These are phyloP conservation scores for Aegilops tauschii DNA, from an alignment of 176 grass and related monocot species.

Conservation along the genomic window DNA sequence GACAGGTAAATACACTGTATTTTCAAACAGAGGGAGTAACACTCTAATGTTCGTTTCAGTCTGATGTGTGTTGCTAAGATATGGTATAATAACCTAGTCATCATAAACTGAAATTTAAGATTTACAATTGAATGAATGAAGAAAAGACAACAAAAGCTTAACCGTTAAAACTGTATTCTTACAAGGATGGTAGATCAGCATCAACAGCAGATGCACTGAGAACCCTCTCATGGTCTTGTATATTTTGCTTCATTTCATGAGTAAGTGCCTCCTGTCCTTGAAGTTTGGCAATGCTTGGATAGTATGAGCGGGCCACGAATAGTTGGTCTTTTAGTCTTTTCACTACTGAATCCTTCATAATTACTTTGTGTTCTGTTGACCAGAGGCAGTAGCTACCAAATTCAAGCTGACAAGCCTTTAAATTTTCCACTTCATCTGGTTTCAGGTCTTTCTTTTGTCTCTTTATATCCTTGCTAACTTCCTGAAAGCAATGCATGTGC, in stretches of 20 bases:
- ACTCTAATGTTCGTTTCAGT: too few species aligned
- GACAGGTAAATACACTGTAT: neutral
- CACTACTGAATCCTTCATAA: conserved; percentile 59
- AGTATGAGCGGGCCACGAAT: conserved; percentile 73
- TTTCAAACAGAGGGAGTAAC: too few species aligned
- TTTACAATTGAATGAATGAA: conserved; percentile 4
- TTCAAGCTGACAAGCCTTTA: conserved; percentile 68
- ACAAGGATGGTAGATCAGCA: conserved; percentile 81
- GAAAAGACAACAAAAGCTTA: neutral
- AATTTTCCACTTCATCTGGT: conserved; percentile 49
- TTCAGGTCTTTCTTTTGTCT: conserved; percentile 36
- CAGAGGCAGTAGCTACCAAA: conserved; percentile 97
- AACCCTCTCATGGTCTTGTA: conserved; percentile 76
- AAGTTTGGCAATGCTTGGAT: conserved; percentile 72
- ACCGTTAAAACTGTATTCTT: conserved; percentile 29
- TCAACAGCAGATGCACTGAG: conserved; percentile 74
- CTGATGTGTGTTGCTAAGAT: too few species aligned
- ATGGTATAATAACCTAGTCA: neutral
- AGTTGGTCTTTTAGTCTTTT: conserved; percentile 77
- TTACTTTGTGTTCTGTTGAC: conserved; percentile 78
- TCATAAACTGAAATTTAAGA: conserved; percentile 10
- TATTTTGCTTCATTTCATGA: conserved; percentile 61
- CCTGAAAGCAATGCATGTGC: conserved; percentile 47
- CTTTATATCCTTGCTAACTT: conserved; percentile 19
- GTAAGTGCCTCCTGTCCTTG: conserved; percentile 55